phyloP scores from a whole-genome alignment of 2,329 filamentous ascomycete species.

The Epichloe aotearoae region DNA sequence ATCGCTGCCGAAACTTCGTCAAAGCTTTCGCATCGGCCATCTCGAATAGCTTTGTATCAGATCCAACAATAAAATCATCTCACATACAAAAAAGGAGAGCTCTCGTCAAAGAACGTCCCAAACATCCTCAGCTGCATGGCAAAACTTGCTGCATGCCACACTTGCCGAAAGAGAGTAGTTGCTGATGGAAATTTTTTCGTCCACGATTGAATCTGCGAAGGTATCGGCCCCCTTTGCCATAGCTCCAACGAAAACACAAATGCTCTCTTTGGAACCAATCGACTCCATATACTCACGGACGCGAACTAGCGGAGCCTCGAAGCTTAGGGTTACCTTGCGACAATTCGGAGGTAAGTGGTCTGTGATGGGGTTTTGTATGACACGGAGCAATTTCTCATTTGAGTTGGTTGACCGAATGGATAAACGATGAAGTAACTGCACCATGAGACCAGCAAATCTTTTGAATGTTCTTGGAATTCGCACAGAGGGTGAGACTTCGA shows the following conservation, averaged over 20 bases:
- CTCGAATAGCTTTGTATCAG: background rate
- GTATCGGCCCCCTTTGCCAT: slow-evolving; percentile 97
- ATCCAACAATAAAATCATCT: background rate
- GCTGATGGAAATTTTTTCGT: slow-evolving; percentile 97
- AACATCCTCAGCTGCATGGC: slow-evolving; percentile 90
- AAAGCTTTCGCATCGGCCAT: slow-evolving; percentile 12
- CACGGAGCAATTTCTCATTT: slow-evolving; percentile 91
- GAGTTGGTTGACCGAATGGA: slow-evolving; percentile 95
- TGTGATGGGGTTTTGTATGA: slow-evolving; percentile 96
- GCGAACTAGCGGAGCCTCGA: slow-evolving; percentile 76
- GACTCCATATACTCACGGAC: slow-evolving; percentile 80
- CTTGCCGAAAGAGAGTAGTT: slow-evolving; percentile 95
- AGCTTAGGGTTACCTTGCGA: slow-evolving; percentile 93
- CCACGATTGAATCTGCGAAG: slow-evolving; percentile 88
- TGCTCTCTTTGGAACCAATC: slow-evolving; percentile 72
- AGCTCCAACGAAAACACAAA: slow-evolving; percentile 93
- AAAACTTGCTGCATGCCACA: slow-evolving; percentile 99
- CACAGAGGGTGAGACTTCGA: slow-evolving; percentile 95
- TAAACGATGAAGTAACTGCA: slow-evolving; percentile 87
- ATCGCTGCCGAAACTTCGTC: slow-evolving; percentile 39
- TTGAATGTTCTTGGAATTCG: slow-evolving; percentile 98
- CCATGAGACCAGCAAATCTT: slow-evolving; percentile 96
- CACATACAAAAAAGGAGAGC: too few species aligned
- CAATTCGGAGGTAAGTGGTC: slow-evolving; percentile 95
- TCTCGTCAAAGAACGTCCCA: slow-evolving; percentile 73